Conservation (phyloP, 305 asterid species). For the Ajuga reptans region DNA sequence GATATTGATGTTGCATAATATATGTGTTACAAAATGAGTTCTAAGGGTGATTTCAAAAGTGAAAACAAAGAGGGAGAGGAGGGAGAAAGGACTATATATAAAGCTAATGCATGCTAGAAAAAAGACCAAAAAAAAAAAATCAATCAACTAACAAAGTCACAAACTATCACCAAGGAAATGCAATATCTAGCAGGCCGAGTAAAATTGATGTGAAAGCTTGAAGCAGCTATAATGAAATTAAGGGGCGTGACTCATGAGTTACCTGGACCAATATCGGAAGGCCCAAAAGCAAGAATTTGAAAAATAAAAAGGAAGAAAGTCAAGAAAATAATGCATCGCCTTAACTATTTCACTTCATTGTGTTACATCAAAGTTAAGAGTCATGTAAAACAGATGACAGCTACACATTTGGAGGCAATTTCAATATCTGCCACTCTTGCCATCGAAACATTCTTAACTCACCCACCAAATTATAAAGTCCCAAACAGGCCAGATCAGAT, state of each 20-base stretch:
- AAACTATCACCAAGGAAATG: no score
- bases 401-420: neutral
- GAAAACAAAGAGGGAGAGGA: neutral
- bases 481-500: neutral
- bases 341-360: neutral
- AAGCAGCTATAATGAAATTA: no score
- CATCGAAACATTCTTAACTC: neutral
- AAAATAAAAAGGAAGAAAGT: neutral
- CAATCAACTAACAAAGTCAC: no score
- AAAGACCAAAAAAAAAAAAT: no score
- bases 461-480: neutral
- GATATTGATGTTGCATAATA: neutral
- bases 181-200: no score
- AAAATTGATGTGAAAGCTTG: no score
- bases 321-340: neutral
- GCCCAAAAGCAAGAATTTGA: neutral
- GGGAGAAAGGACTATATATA: no score
- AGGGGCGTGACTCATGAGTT: no score
- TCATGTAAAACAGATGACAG: neutral
- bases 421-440: neutral
- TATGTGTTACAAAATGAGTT: constrained; percentile 7
- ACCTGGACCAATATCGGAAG: no score
- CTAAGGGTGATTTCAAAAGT: neutral
- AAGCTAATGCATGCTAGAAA: no score
- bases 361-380: neutral